Base-by-base conservation (phyloP, 1,284 basidiomycete species). In the Ganoderma leucocontextum region DNA sequence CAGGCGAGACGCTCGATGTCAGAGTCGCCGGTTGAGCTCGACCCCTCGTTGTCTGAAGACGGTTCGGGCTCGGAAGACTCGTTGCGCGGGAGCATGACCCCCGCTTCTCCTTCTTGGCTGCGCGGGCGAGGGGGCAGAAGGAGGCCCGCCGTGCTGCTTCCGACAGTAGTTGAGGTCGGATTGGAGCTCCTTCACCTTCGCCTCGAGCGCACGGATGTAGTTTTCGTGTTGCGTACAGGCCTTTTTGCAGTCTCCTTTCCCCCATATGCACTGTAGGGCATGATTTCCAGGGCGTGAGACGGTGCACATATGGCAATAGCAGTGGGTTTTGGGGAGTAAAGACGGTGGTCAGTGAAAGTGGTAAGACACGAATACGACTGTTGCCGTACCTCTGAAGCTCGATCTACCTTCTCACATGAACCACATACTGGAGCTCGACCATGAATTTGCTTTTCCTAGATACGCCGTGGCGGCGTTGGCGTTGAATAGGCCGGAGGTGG, bases 391-490 rank as follows among this genome's bases (percentile, higher is more conserved):
- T 88, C 86, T 62, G 74, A 74, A 19, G 74, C 77, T 8, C 80
- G 80, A 3, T 85, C 85, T 33, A 80, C 80, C 35, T 75, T 70
- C 35, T 77, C 76, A 73, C 86, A 88, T 33, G 84, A 80, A 33
- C 80, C 78, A 71, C 86, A 87, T 29, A 83, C 77, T 8, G 87
- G 86, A 68, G 84, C 82, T 47, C 76, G 75, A 22, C 86, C 87
- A 71, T 87, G 75, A 87, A 89, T 73, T 84, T 86, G 49, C 82
- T 85, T 75, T 88, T 88, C 74, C 87, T 88, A 53, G 10, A 22
- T 42, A 15, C 5, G 36, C 17, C 22, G 60, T 35, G 59, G 55
- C 29, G 29, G 29, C 29, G 29, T 29, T 41, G 49, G 38, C 47
- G 55, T 49, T 57, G 25, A 44, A 52, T 41, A 29, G 38, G 41